A percentile compares a stretch with the other conserved stretches of the same genome.
Conservation (phyloP, 1,284 basidiomycete genomes). For the Thecaphora thlaspeos region DNA sequence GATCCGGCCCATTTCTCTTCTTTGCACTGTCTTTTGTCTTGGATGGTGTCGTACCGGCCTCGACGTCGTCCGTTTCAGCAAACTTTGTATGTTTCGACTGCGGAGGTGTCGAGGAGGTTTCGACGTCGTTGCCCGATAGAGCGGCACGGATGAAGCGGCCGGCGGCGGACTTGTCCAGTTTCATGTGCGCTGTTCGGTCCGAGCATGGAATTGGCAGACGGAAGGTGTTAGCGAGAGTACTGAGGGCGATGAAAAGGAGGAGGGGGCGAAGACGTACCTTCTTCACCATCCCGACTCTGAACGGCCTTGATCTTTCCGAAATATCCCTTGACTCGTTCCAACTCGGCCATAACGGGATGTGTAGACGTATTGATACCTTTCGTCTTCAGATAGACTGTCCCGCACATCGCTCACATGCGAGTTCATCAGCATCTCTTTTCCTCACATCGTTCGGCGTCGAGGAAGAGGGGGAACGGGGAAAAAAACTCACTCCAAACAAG, state of each 20-base stretch:
- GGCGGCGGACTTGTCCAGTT: slow-evolving; percentile 30
- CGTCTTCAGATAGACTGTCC: slow-evolving; percentile 35
- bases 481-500: slow-evolving; percentile 42
- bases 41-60: slow-evolving; percentile 1
- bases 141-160: slow-evolving; percentile 36
- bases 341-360: slow-evolving; percentile 40
- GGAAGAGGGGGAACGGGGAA: background rate
- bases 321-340: slow-evolving; percentile 45
- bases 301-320: slow-evolving; percentile 42
- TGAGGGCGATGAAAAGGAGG: too few relatives aligned
- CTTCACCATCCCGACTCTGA: slow-evolving; percentile 19
- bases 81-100: slow-evolving; percentile 30
- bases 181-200: slow-evolving; percentile 2
- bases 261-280: background rate
- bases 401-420: background rate
- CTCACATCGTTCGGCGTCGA: background rate
- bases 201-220: too few relatives aligned
- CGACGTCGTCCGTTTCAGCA: slow-evolving; percentile 11
- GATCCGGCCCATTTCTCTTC: slow-evolving; percentile 12
- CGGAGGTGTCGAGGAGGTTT: background rate
- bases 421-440: background rate
- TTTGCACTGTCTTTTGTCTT: slow-evolving; percentile 5
- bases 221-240: too few relatives aligned
- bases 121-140: slow-evolving; percentile 9
- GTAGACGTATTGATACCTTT: slow-evolving; percentile 35